Evolutionary conservation across 495 filamentous ascomycete species (phyloP), one percentile per base, ranked within the genome.

Genomic region (Copromyces sp.): DNA sequence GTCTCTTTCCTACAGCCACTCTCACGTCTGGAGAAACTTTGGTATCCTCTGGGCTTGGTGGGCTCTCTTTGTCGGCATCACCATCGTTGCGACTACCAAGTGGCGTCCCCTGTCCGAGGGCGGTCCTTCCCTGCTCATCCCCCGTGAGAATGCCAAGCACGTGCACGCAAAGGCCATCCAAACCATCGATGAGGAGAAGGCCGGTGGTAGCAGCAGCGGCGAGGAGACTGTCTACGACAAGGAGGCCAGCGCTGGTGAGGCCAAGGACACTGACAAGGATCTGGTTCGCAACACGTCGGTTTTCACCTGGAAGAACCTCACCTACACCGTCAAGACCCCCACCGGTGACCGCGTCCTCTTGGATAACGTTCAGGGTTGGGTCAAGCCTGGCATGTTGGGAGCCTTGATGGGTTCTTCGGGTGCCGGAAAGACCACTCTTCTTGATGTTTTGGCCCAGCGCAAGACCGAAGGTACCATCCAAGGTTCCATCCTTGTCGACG

Each of bases 331-430:
- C n/a, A 88, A 90, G 5, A 87, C 89, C 4, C 83, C 86, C 0
- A 84, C 83, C 16, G 89, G 88, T 53, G 86, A 91, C 20, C 82
- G 75, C 9, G 40, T 85, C 20, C 71, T 95, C 3, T 85, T 95
- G 29, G 89, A 94, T 75, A 83, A 86, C 17, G 87, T 95, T 39
- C 88, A 86, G 61, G 93, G 93, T 3, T 94, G 89, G 80, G 92
- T 91, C 14, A 94, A 92, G 78, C 93, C 93, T 3, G 93, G 93
- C 68, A 82, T 90, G 29, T 87, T 96, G 84, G 89, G 91, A 68
- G 93, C 93, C 8, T 80, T 95, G 20, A 93, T 96, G 87, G 93
- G 93, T 69, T 91, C 91, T 14, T 93, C 90, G 14, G 93, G 93
- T 69, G 93, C 93, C 29, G 93, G 92, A 20, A 92, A 91, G 78